Evolutionary conservation across 768 basidiomycete species (phyloP).

Genomic region (Lactifluus rugatus): DNA sequence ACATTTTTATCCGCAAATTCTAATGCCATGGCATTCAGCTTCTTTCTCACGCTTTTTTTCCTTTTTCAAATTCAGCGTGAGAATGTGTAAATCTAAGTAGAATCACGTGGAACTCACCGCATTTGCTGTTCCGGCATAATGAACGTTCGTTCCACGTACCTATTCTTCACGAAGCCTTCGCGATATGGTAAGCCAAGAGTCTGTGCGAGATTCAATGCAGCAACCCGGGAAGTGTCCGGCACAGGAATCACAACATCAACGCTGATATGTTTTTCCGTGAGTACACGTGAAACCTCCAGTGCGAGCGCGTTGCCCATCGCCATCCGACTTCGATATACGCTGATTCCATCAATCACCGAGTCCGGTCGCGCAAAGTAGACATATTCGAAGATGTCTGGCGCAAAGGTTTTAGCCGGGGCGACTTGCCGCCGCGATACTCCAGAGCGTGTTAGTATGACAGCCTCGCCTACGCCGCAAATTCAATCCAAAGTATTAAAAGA

Average conservation of each 20-base stretch:
- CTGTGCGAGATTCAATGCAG: constrained; percentile 92
- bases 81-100: background rate
- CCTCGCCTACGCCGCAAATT: constrained; percentile 59
- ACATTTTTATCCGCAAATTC: constrained; percentile 92
- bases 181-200: constrained; percentile 83
- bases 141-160: constrained; percentile 96
- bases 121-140: constrained; percentile 99
- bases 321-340: constrained; percentile 96
- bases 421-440: constrained; percentile 69
- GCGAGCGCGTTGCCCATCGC: constrained; percentile 98
- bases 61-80: constrained; percentile 29
- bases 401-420: constrained; percentile 60
- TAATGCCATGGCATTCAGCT: constrained; percentile 96
- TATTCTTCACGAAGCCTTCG: constrained; percentile 98
- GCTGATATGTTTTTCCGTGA: constrained; percentile 53
- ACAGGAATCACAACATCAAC: constrained; percentile 98
- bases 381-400: constrained; percentile 98
- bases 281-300: constrained; percentile 68
- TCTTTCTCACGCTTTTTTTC: constrained; percentile 87
- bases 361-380: constrained; percentile 98
- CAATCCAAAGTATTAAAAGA: background rate
- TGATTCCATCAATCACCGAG: constrained; percentile 93
- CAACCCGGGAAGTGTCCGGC: constrained; percentile 94
- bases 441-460: constrained; percentile 85
- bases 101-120: constrained; percentile 39